A percentile compares a stretch with the other conserved stretches of the same genome.
Conservation (phyloP, 1,139 yeast species). For the Blastobotrys buckinghamii region DNA sequence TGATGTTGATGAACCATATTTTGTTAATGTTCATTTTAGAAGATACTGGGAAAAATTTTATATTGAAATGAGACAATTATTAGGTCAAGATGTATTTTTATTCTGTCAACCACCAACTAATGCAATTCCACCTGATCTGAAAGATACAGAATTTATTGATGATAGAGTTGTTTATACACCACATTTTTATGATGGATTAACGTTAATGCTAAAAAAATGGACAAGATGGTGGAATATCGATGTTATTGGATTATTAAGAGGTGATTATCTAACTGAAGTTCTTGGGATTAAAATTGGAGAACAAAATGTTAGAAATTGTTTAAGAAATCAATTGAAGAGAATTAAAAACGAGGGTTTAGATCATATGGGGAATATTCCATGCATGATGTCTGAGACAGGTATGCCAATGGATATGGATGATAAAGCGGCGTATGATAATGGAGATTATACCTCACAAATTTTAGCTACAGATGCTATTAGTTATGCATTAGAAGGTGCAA, state of each 20-base stretch:
- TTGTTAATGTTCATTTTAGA: slow-evolving; percentile 57
- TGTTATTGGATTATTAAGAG: slow-evolving; percentile 74
- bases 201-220: slow-evolving; percentile 82
- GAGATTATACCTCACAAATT: slow-evolving; percentile 63
- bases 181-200: slow-evolving; percentile 86
- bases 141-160: slow-evolving; percentile 51
- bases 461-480: slow-evolving; percentile 73
- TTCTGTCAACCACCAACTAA: slow-evolving; percentile 81
- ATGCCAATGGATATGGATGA: slow-evolving; percentile 91
- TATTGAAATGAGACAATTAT: slow-evolving; percentile 41
- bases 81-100: slow-evolving; percentile 46
- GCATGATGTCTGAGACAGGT: slow-evolving; percentile 81
- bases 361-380: slow-evolving; percentile 59
- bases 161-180: slow-evolving; percentile 65
- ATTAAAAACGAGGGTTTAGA: slow-evolving; percentile 56
- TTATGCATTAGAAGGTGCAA: slow-evolving; percentile 65
- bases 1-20: slow-evolving; percentile 48
- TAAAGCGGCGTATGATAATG: slow-evolving; percentile 54
- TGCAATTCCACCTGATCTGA: slow-evolving; percentile 67
- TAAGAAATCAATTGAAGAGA: slow-evolving; percentile 56
- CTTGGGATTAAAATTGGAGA: slow-evolving; percentile 77
- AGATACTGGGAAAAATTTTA: slow-evolving; percentile 51
- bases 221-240: slow-evolving; percentile 59
- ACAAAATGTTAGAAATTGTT: slow-evolving; percentile 61
- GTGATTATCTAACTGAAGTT: slow-evolving; percentile 62